phyloP scores from a whole-genome alignment of 1,284 basidiomycete genomes.

The Stereum hirsutum region DNA sequence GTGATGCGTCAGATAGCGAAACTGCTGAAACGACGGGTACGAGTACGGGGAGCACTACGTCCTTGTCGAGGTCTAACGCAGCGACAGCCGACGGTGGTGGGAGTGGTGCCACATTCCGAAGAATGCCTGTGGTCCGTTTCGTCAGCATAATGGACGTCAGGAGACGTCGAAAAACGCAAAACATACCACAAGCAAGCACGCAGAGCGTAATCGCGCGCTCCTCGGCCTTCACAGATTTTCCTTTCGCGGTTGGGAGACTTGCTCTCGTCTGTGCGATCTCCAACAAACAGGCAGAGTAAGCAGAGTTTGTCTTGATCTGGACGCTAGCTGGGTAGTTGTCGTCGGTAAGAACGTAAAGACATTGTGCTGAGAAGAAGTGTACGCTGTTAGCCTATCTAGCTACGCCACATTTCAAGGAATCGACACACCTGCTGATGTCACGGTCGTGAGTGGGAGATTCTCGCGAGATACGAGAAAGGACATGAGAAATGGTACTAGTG shows the following conservation, averaged over 20 bases:
- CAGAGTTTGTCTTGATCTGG: conserved; percentile 50
- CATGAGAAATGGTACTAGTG: conserved; percentile 73
- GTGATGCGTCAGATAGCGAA: conserved; percentile 45
- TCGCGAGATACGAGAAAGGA: conserved; percentile 69
- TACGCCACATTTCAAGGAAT: background rate
- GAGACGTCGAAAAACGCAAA: background rate
- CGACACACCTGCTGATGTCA: conserved; percentile 66
- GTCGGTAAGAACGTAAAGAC: conserved; percentile 84
- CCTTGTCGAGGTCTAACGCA: conserved; percentile 58
- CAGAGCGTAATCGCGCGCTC: conserved; percentile 46
- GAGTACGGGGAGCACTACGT: conserved; percentile 67
- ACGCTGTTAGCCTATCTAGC: background rate
- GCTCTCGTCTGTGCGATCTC: conserved; percentile 44
- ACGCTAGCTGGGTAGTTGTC: conserved; percentile 69
- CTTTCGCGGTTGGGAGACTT: conserved; percentile 25
- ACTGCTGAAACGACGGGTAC: conserved; percentile 59
- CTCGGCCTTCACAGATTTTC: conserved; percentile 33
- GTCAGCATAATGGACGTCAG: background rate
- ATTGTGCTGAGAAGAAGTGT: conserved; percentile 57
- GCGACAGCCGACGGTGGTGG: conserved; percentile 57
- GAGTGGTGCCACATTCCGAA: conserved; percentile 69
- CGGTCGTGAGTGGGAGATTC: conserved; percentile 58
- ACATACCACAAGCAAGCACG: conserved; percentile 65
- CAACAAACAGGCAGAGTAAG: conserved; percentile 64
- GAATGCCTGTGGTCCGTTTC: conserved; percentile 40